Base-by-base conservation (phyloP, 1,284 basidiomycete genomes). In the Ganoderma resinaceum region DNA sequence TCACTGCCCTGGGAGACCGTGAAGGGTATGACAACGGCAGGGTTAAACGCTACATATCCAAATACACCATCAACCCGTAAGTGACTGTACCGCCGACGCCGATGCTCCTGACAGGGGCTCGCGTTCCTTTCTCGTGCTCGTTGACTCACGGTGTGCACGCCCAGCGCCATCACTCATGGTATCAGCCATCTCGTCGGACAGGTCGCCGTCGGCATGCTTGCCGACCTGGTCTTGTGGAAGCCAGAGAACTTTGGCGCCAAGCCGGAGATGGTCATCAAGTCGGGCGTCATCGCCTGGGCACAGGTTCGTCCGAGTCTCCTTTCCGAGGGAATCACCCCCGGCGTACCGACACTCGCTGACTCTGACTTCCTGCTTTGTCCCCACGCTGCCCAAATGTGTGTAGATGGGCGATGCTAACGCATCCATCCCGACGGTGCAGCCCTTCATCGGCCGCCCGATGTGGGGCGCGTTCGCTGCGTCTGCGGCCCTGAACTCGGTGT, bases 21-120 rank as follows among this genome's bases (percentile, higher is more conserved):
- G 84, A 86, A 0, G 87, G 87, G 1, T 86, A 80, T 61, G 98
- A 99, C 81, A 99, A 99, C 78, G 89, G 86, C n/a, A 87, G 97
- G n/a, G 97, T 99, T 66, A 99, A 98, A 84, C 88, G 97, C 68
- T 99, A 99, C 80, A 86, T 99, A 26, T 89, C 97, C 16, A 99
- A 99, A 79, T 98, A 99, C 80, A 99, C 97, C 12, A 90, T 99
- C 80, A 99, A 99, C 78, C 96, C 98, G 95, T 97, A 73, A 78
- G 95, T 87, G 9, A 26, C 46, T 4, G 14, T 49, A n/a, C 23
- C 23, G 23, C 23, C 46, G 23, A 52, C 46, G 29, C 29, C 29
- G 4, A 31, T 14, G 3, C 29, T 26, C 49, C 23, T 16, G 29
- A 26, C 11, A 42, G 31, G 11, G 49, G 12, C 42, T 53, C 12